A percentile compares a stretch with the other conserved stretches of the same genome.
These are phyloP conservation scores for Boletus reticuloceps DNA, from an alignment of 768 basidiomycete species.

Conservation along the genomic window DNA sequence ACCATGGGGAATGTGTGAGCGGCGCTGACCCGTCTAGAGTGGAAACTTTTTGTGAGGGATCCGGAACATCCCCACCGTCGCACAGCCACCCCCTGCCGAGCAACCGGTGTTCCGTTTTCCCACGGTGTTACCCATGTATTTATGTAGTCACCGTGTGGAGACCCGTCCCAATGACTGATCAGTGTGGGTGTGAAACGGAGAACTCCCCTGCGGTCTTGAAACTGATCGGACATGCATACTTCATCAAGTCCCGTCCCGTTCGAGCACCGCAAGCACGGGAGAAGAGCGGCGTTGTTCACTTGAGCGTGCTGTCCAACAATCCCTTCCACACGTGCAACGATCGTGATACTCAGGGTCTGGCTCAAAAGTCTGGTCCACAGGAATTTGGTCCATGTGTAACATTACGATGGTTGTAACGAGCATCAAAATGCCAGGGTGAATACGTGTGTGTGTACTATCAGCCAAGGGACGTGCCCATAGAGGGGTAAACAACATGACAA, in stretches of 20 bases:
- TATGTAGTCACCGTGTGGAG: too few species aligned
- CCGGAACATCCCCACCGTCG: conserved; percentile 12
- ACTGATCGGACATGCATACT: background rate
- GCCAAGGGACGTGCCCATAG: too few species aligned
- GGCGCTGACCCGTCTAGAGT: too few species aligned
- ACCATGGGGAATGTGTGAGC: conserved; percentile 6
- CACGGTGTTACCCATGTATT: background rate
- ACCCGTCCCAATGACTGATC: too few species aligned
- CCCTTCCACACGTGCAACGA: too few species aligned
- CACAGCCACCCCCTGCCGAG: conserved; percentile 28
- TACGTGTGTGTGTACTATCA: background rate
- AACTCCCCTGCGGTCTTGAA: background rate
- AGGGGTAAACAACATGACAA: too few species aligned
- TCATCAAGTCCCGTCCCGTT: background rate
- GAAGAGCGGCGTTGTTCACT: background rate
- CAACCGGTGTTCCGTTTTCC: background rate
- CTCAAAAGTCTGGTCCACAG: too few species aligned
- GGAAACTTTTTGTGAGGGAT: conserved; percentile 3
- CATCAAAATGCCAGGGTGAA: background rate
- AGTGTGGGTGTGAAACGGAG: too few species aligned
- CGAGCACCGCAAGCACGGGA: background rate
- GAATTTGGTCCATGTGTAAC: too few species aligned
- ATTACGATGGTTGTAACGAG: background rate
- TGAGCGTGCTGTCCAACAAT: too few species aligned
- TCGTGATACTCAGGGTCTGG: too few species aligned